Conservation (phyloP, 495 filamentous ascomycete species). For the Tuber umbilicatum region DNA sequence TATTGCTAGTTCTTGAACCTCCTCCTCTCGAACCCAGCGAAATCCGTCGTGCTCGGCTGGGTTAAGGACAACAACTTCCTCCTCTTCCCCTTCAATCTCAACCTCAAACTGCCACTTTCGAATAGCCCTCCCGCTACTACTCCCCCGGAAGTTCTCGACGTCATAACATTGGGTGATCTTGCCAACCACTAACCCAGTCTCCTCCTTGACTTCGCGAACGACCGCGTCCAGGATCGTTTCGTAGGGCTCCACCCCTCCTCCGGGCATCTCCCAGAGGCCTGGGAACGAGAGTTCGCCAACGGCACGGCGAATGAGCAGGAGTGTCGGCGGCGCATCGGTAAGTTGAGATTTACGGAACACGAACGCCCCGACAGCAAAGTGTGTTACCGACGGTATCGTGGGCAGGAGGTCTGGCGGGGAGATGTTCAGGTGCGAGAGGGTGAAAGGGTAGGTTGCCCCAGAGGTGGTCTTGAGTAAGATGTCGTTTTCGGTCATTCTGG, state of each 20-base stretch:
- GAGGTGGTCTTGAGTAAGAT: constrained; percentile 7
- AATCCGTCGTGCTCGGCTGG: constrained; percentile 47
- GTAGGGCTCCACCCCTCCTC: constrained; percentile 51
- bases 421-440: constrained; percentile 45
- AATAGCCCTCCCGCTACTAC: constrained; percentile 29
- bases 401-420: constrained; percentile 43
- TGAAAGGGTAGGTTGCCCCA: constrained; percentile 40
- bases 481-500: not conserved
- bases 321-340: constrained; percentile 5
- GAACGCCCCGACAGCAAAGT: constrained; percentile 45
- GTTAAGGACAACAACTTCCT: constrained; percentile 37
- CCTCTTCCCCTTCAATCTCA: constrained; percentile 44
- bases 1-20: constrained; percentile 35
- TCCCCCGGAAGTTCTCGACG: constrained; percentile 35
- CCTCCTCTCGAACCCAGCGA: constrained; percentile 47
- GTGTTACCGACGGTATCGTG: constrained; percentile 42
- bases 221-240: constrained; percentile 51
- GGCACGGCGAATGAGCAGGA: constrained; percentile 54
- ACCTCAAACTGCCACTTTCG: constrained; percentile 43
- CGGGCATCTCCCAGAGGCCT: constrained; percentile 55
- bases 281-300: constrained; percentile 45
- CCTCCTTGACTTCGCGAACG: constrained; percentile 54
- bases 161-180: constrained; percentile 47
- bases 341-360: constrained; percentile 43
- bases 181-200: constrained; percentile 52